phyloP scores from a whole-genome alignment of 1,284 basidiomycete genomes.

The Rhodotorula sp. region DNA sequence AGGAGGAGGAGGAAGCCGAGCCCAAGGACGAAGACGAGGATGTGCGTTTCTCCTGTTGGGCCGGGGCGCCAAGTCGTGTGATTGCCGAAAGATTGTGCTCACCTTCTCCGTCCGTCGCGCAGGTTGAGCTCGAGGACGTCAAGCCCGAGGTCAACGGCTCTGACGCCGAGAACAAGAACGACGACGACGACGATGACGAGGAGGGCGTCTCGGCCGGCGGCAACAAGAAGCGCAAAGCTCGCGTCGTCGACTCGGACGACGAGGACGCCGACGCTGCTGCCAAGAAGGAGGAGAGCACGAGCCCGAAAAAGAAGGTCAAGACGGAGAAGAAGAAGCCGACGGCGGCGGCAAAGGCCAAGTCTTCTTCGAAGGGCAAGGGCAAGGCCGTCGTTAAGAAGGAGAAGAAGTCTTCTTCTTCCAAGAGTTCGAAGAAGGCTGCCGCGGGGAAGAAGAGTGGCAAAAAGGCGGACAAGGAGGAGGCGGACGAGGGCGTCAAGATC shows the following conservation, averaged over 20 bases:
- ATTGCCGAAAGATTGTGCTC: too few species aligned
- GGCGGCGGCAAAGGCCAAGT: constrained; percentile 25
- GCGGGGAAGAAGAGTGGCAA: constrained; percentile 14
- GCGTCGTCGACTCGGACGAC: constrained; percentile 40
- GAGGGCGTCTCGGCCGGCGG: constrained; percentile 26
- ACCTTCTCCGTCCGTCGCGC: too few species aligned
- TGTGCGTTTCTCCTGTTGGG: constrained; percentile 9
- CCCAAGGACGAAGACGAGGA: constrained; percentile 48
- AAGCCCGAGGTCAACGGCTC: constrained; percentile 47
- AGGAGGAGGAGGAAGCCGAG: constrained; percentile 51
- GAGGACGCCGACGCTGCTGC: constrained; percentile 41
- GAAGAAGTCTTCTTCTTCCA: constrained; percentile 34
- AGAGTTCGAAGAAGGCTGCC: constrained; percentile 63
- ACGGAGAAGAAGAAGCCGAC: constrained; percentile 40
- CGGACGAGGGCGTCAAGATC: constrained; percentile 61
- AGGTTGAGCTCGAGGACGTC: constrained; percentile 44
- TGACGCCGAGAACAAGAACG: constrained; percentile 12
- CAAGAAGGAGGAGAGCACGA: constrained; percentile 25
- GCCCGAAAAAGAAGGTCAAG: constrained; percentile 32
- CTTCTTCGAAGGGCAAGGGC: constrained; percentile 12
- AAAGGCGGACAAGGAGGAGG: constrained; percentile 48
- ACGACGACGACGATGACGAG: constrained; percentile 46
- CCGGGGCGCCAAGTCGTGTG: not conserved
- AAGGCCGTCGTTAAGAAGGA: constrained; percentile 33
- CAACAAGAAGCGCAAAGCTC: constrained; percentile 24